Evolutionary conservation across 306 rosid species (phyloP).

Genomic region (Fragaria ananassa): DNA sequence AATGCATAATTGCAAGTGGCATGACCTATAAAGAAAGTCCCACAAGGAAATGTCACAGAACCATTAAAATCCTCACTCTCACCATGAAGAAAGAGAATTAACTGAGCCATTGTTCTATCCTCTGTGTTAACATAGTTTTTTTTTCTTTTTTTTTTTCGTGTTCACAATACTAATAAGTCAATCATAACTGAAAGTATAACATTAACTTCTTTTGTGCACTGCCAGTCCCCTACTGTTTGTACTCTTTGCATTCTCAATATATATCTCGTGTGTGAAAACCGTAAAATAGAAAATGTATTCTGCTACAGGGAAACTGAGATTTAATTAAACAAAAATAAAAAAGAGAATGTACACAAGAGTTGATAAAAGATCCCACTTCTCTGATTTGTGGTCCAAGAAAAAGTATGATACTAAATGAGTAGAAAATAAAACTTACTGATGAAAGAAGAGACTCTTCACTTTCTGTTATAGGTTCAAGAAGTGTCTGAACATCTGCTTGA

Average conservation of each 20-base stretch:
- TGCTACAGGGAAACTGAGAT: not conserved
- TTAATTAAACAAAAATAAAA: not conserved
- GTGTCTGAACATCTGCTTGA: constrained; percentile 80
- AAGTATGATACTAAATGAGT: constrained; percentile 12
- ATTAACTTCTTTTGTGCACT: not conserved
- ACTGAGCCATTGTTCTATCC: not conserved
- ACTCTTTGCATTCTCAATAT: not conserved
- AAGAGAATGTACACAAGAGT: not conserved
- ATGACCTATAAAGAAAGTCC: constrained; percentile 53
- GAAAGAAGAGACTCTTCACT: constrained; percentile 70
- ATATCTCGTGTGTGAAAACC: not conserved
- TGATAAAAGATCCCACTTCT: not conserved
- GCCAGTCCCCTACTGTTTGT: not conserved
- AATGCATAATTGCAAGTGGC: constrained; percentile 80
- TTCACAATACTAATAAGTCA: not conserved
- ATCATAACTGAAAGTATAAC: not conserved
- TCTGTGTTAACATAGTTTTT: not conserved
- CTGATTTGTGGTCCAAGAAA: not conserved
- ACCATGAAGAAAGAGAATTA: not conserved
- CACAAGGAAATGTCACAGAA: constrained; percentile 14
- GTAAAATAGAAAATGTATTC: not conserved
- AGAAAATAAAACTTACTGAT: constrained; percentile 50
- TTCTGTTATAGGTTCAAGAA: constrained; percentile 71
- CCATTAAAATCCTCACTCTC: not conserved
- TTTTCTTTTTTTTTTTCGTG: not conserved